phyloP scores from a whole-genome alignment of 768 basidiomycete species.

The Lactifluus pinguis region DNA sequence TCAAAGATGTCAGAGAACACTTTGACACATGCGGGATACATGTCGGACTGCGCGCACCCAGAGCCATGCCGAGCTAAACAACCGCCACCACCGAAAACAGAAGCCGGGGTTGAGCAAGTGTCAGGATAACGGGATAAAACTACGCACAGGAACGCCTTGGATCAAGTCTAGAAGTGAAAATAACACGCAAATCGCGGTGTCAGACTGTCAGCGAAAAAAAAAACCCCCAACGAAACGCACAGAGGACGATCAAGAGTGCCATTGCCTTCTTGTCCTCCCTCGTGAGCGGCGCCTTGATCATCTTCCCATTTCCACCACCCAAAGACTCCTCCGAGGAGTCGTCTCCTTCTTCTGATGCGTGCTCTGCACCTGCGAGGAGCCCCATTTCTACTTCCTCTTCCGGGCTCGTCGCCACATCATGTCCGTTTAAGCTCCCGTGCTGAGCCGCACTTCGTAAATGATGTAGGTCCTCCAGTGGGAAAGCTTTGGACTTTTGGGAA shows the following conservation, averaged over 20 bases:
- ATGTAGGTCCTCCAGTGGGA: conserved; percentile 13
- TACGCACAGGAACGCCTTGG: conserved; percentile 83
- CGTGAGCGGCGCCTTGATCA: conserved; percentile 8
- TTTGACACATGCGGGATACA: conserved; percentile 47
- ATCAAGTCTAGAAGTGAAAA: conserved; percentile 30
- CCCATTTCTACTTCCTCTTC: conserved; percentile 22
- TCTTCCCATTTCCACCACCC: neutral
- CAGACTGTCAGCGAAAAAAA: neutral
- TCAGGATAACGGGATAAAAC: neutral
- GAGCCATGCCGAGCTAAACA: conserved; percentile 18
- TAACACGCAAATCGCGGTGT: neutral
- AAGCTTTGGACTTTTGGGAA: neutral
- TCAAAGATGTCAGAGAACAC: conserved; percentile 40
- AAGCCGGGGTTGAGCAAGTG: neutral
- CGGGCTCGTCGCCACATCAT: neutral
- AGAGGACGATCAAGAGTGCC: conserved; percentile 37
- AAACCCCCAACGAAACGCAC: conserved; percentile 24
- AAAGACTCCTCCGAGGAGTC: neutral
- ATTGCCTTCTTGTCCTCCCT: conserved; percentile 37
- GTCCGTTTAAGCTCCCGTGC: neutral
- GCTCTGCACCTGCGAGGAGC: conserved; percentile 18
- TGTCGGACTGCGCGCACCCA: neutral
- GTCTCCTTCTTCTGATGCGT: neutral
- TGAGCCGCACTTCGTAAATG: neutral
- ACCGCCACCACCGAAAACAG: too few relatives aligned